Base-by-base conservation (phyloP, 495 filamentous ascomycete species). In the Hypoxylon perforatum region DNA sequence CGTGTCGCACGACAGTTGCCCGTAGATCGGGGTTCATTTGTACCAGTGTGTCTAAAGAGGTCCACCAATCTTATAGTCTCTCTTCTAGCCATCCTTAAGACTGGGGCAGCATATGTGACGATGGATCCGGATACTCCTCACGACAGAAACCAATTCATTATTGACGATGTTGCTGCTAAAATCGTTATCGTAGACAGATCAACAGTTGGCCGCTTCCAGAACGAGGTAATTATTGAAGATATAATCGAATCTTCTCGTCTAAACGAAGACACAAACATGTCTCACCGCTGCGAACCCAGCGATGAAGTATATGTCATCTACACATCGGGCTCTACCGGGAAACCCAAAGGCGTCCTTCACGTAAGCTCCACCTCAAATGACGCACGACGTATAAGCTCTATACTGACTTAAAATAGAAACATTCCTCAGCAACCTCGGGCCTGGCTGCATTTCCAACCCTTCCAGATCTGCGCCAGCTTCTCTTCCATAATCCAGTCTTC, bases 291-390 rank as follows among this genome's bases (percentile, higher is more conserved):
- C n/a, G n/a, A n/a, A n/a, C n/a, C n/a, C n/a, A n/a, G n/a, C n/a
- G n/a, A n/a, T n/a, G n/a, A n/a, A 6, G 78, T 74, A 12, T 91
- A 85, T 65, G 73, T 88, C 18, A 78, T 87, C 14, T 89, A 83
- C 61, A 88, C 87, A 0, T 82, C 83, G 57, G 82, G 81, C 1
- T 77, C 76, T n/a, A 84, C 81, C 3, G 81, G 81, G 1, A 51
- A 62, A 15, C 81, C 82, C 2, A 74, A 77, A 52, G 55, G 82
- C 15, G 72, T 82, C 21, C 63, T 86, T 15, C 71, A n/a, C n/a
- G n/a, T n/a, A n/a, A n/a, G n/a, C n/a, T n/a, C n/a, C n/a, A n/a
- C n/a, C n/a, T n/a, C n/a, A n/a, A n/a, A n/a, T n/a, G n/a, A n/a
- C n/a, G n/a, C n/a, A n/a, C n/a, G n/a, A n/a, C n/a, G n/a, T n/a